phyloP scores from a whole-genome alignment of 768 basidiomycete species.

The Lanmaoa pseudosensibilis region DNA sequence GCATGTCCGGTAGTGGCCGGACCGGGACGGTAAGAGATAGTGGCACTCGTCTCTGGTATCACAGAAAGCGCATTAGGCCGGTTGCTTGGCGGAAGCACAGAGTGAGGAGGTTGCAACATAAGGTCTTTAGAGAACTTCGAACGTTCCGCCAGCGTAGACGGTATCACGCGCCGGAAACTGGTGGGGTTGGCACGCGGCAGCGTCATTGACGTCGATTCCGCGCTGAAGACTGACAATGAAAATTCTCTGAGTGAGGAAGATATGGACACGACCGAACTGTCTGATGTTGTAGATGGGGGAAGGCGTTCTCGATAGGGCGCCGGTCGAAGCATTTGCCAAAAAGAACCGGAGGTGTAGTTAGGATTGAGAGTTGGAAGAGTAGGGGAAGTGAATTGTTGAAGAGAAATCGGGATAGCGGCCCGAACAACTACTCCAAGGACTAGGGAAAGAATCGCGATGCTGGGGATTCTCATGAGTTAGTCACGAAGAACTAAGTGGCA shows the following conservation, averaged over 20 bases:
- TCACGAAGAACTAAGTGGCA: conserved; percentile 6
- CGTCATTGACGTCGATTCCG: conserved; percentile 40
- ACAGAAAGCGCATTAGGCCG: conserved; percentile 33
- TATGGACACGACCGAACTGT: conserved; percentile 30
- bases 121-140: conserved; percentile 35
- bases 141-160: conserved; percentile 28
- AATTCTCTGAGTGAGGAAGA: conserved; percentile 48
- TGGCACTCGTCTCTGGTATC: conserved; percentile 19
- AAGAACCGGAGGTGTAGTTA: conserved; percentile 28
- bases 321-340: conserved; percentile 46
- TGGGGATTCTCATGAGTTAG: conserved; percentile 30
- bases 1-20: conserved; percentile 14
- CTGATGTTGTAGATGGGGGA: conserved; percentile 30
- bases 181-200: conserved; percentile 29
- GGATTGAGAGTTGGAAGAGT: conserved; percentile 18
- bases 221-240: conserved; percentile 51
- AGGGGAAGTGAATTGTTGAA: conserved; percentile 22
- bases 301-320: conserved; percentile 41
- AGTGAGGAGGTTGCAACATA: conserved; percentile 36
- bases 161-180: conserved; percentile 17
- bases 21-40: conserved; percentile 8
- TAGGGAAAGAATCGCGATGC: conserved; percentile 68
- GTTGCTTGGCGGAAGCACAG: conserved; percentile 22
- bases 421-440: conserved; percentile 54
- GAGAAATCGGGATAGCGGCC: conserved; percentile 22